Conservation (phyloP, 495 filamentous ascomycete species). For the Podospora pseudoanserina region DNA sequence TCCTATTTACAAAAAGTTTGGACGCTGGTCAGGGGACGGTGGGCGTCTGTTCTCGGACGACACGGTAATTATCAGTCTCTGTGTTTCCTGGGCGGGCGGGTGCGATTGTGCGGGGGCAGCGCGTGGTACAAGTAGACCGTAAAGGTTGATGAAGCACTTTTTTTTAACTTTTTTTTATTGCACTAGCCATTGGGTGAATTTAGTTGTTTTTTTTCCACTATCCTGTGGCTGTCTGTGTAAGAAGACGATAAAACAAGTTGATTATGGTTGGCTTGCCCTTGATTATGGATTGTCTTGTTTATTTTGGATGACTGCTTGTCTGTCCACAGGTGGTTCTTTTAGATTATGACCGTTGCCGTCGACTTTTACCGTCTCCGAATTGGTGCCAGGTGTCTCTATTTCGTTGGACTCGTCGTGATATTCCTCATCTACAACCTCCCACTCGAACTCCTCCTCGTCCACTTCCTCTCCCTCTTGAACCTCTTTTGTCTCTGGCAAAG, state of each 20-base stretch:
- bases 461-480: slow-evolving; percentile 14
- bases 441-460: slow-evolving; percentile 7
- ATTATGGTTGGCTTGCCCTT: no score
- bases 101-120: slow-evolving; percentile 38
- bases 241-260: no score
- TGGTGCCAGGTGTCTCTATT: not conserved
- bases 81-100: slow-evolving; percentile 42
- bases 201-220: not conserved
- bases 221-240: not conserved
- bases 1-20: slow-evolving; percentile 51
- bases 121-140: slow-evolving; percentile 40
- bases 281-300: not conserved
- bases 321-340: not conserved
- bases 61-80: slow-evolving; percentile 31
- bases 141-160: slow-evolving; percentile 48
- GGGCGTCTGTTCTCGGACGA: slow-evolving; percentile 44
- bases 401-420: not conserved
- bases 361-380: not conserved
- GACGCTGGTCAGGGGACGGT: slow-evolving; percentile 44
- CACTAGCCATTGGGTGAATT: slow-evolving; percentile 13
- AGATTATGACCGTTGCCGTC: not conserved
- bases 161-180: slow-evolving; percentile 16
- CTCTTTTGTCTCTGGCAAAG: slow-evolving; percentile 8
- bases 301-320: not conserved
- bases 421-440: not conserved